These are phyloP conservation scores for Neurospora sp. DNA, from an alignment of 2,329 filamentous ascomycete species.

Conservation along the genomic window DNA sequence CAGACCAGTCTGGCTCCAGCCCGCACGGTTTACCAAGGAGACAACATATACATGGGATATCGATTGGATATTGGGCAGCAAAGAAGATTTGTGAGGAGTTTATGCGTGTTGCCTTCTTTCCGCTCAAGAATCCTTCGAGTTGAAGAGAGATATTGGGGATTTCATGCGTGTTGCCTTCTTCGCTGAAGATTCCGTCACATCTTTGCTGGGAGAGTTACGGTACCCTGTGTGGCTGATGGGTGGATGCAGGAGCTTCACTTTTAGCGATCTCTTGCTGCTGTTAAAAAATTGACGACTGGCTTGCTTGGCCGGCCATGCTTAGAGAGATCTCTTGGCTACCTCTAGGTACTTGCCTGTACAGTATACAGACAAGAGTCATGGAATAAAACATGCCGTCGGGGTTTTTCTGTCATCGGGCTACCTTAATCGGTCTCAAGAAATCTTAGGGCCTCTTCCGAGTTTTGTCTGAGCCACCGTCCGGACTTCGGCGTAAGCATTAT, in stretches of 20 bases:
- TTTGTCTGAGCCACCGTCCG: neutral
- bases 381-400: neutral
- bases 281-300: neutral
- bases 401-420: neutral
- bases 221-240: neutral
- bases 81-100: neutral
- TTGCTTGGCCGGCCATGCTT: neutral
- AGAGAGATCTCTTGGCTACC: neutral
- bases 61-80: neutral
- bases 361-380: neutral
- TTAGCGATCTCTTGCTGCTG: neutral
- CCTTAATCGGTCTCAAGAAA: neutral
- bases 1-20: neutral
- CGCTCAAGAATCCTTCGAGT: neutral
- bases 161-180: neutral
- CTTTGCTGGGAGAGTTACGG: neutral
- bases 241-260: neutral
- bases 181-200: neutral
- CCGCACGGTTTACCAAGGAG: neutral
- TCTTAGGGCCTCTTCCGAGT: neutral
- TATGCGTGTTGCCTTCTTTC: neutral
- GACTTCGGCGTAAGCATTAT: neutral
- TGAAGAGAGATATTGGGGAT: neutral
- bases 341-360: neutral
- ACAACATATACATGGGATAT: neutral